A percentile compares a stretch with the other conserved stretches of the same genome.
These are phyloP conservation scores for Cladosporium sp. DNA, from an alignment of 2,329 filamentous ascomycete species.

Conservation along the genomic window DNA sequence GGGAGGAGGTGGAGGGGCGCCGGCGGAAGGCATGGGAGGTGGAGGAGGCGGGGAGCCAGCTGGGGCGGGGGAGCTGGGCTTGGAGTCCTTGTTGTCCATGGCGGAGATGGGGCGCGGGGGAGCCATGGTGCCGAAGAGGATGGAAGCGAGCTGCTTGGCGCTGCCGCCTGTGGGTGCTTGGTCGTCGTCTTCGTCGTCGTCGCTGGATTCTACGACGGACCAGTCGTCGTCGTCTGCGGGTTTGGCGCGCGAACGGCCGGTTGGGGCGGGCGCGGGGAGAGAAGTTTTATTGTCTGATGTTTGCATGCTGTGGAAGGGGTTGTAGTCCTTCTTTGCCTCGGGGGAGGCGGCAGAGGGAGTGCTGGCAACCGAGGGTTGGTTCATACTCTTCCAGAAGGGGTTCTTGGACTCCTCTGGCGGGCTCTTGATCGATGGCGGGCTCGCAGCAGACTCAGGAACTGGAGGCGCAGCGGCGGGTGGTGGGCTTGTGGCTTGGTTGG, in stretches of 20 bases:
- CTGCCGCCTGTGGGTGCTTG: conserved; percentile 76
- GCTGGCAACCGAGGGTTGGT: conserved; percentile 44
- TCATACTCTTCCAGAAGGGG: conserved; percentile 88
- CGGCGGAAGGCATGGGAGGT: conserved; percentile 37
- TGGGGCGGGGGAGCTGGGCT: conserved; percentile 34
- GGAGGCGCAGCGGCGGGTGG: conserved; percentile 37
- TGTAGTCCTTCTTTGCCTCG: conserved; percentile 63
- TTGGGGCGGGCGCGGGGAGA: conserved; percentile 45
- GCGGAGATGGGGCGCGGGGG: conserved; percentile 84
- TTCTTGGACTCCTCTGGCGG: conserved; percentile 77
- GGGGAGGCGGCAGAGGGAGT: conserved; percentile 41
- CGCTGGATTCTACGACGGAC: conserved; percentile 72
- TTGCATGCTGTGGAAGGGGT: conserved; percentile 88
- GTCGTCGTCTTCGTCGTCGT: conserved; percentile 65
- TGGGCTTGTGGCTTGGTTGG: conserved; percentile 43
- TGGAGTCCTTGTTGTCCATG: conserved; percentile 55
- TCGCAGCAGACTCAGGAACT: conserved; percentile 41
- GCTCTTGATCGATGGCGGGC: conserved; percentile 13
- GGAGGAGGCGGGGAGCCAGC: conserved; percentile 39
- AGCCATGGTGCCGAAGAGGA: conserved; percentile 94
- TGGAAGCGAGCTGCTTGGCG: conserved; percentile 87
- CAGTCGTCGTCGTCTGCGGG: conserved; percentile 68
- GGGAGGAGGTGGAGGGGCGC: conserved; percentile 34
- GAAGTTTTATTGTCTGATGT: conserved; percentile 43
- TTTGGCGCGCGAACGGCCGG: conserved; percentile 50